Conservation (phyloP, 257 asterid species). For the Cinchona pubescens region DNA sequence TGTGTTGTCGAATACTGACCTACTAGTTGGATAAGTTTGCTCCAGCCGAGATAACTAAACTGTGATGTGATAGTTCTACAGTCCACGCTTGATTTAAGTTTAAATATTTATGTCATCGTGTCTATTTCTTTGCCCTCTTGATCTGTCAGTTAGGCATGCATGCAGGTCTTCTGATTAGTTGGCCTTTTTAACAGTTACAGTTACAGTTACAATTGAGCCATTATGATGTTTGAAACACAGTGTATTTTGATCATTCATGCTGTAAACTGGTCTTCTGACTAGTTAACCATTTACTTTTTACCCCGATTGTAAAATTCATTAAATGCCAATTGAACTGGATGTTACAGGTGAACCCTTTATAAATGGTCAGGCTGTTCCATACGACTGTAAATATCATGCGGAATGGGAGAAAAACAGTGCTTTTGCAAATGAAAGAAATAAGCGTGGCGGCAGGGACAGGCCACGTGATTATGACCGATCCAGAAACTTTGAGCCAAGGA, state of each 20-base stretch:
- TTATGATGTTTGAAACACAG: background rate
- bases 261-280: background rate
- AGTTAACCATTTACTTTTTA: background rate
- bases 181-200: background rate
- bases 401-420: constrained; percentile 95
- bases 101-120: no score
- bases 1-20: background rate
- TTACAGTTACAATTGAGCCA: background rate
- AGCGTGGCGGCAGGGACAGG: constrained; percentile 77
- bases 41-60: no score
- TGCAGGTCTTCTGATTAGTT: background rate
- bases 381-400: constrained; percentile 87
- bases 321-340: constrained; percentile 1
- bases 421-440: constrained; percentile 74
- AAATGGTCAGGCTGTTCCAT: constrained; percentile 94
- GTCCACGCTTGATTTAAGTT: background rate
- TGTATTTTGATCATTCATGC: no score
- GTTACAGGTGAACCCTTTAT: constrained; percentile 89
- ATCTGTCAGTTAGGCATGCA: background rate
- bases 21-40: background rate
- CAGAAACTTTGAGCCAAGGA: constrained; percentile 53
- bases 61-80: background rate
- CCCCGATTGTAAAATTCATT: background rate
- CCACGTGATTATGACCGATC: constrained; percentile 75
- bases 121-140: background rate